phyloP scores from a whole-genome alignment of 2,329 filamentous ascomycete species.

The Ophiosphaerella herpotricha region DNA sequence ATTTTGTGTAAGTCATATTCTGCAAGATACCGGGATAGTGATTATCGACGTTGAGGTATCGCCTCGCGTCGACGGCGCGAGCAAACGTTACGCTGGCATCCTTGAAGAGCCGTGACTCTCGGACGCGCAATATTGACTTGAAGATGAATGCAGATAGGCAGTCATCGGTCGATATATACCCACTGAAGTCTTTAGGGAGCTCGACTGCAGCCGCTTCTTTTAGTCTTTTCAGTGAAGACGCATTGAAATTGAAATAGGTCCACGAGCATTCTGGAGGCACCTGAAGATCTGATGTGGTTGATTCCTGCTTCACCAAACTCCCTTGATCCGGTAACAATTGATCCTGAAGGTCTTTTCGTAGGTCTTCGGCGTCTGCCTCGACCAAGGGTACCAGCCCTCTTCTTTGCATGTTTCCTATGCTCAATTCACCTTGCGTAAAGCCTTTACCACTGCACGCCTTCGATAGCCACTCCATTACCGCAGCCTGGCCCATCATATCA shows the following conservation, averaged over 20 bases:
- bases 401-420: conserved; percentile 50
- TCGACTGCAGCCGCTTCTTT: conserved; percentile 46
- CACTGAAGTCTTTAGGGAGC: conserved; percentile 14
- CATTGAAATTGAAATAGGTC: conserved; percentile 53
- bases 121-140: conserved; percentile 51
- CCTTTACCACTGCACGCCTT: conserved; percentile 55
- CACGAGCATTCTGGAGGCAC: conserved; percentile 42
- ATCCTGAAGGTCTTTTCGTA: conserved; percentile 43
- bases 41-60: conserved; percentile 47
- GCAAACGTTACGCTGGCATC: conserved; percentile 41
- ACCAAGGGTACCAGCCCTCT: conserved; percentile 48
- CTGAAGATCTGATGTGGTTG: background rate
- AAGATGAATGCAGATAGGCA: conserved; percentile 58
- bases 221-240: conserved; percentile 44
- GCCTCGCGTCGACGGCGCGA: conserved; percentile 57
- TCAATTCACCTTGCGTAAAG: conserved; percentile 54
- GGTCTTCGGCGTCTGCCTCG: conserved; percentile 37
- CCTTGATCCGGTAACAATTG: conserved; percentile 33
- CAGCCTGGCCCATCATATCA: conserved; percentile 58
- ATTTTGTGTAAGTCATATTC: conserved; percentile 52
- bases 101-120: conserved; percentile 42
- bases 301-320: background rate
- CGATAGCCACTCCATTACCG: conserved; percentile 54
- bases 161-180: conserved; percentile 60
- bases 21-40: conserved; percentile 57